Evolutionary conservation across 2,329 filamentous ascomycete genomes (phyloP).

Genomic region (Phaeophleospora eucalypticola): DNA sequence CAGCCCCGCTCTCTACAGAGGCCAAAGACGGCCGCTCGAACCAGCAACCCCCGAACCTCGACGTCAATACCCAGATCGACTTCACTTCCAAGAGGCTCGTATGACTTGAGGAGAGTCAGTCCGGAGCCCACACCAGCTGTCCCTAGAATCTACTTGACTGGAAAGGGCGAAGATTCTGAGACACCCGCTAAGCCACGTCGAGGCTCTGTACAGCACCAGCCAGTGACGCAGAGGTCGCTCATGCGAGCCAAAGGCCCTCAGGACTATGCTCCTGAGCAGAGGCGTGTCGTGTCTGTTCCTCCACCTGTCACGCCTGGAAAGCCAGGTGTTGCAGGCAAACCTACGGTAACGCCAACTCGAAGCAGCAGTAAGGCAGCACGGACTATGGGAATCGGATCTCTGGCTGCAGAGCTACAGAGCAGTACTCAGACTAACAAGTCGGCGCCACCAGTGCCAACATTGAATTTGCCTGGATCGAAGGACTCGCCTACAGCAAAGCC

Average conservation of each 20-base stretch:
- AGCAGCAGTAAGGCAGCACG: slow-evolving; percentile 5
- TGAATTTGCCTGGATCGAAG: background rate
- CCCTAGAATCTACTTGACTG: slow-evolving; percentile 7
- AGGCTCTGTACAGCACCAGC: slow-evolving; percentile 16
- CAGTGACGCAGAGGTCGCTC: slow-evolving; percentile 20
- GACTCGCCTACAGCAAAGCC: slow-evolving; percentile 1
- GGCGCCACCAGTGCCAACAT: background rate
- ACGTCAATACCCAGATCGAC: slow-evolving; percentile 23
- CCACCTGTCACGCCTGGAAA: no score
- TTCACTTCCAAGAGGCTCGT: slow-evolving; percentile 13
- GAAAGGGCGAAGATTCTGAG: slow-evolving; percentile 18
- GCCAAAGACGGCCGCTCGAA: slow-evolving; percentile 2
- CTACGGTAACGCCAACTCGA: slow-evolving; percentile 7
- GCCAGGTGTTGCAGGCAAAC: no score
- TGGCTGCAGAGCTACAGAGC: background rate
- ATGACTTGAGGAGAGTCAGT: background rate
- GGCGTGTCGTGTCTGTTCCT: slow-evolving; percentile 5
- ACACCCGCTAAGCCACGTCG: slow-evolving; percentile 22
- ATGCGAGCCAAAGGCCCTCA: slow-evolving; percentile 22
- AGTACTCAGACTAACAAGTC: background rate
- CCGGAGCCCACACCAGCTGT: slow-evolving; percentile 6
- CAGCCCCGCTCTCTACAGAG: background rate
- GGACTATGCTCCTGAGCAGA: slow-evolving; percentile 11
- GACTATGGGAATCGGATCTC: background rate
- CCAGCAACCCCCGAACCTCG: slow-evolving; percentile 24